Evolutionary conservation across 129 eudicot species (phyloP), one percentile per base, ranked within the genome.

Genomic region (Rutidosis leptorrhynchoides): DNA sequence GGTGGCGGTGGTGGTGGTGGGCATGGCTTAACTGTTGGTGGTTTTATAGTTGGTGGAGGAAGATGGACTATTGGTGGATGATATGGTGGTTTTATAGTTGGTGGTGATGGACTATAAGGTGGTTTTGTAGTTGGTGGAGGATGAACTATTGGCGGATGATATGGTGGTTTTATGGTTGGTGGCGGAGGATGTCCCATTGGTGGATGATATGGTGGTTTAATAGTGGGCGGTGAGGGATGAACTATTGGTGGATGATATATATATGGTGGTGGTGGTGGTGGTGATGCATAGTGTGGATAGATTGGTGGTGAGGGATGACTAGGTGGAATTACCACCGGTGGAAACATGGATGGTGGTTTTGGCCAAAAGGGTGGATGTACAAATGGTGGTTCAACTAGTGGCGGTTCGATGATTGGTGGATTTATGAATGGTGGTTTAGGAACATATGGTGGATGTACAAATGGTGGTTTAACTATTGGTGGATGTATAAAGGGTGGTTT

Each of bases 201-300:
- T 30, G 51, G 51, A 43, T 43, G 51, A 43, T 12, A 16, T 11
- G 48, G 48, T 42, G 48, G 48, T 42, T 42, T 70, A 26, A 28
- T 58, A 23, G 48, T 28, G 17, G 74, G 66, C 28, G 68, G 61
- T 19, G 64, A 67, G 21, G 52, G 54, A 37, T 68, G 12, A 10
- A 12, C 52, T 14, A 40, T 26, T 14, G 59, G 46, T 27, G 69
- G 76, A 52, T 19, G 57, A 9, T 21, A 17, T 46, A 59, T 0
- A 22, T 9, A 32, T 16, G 58, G 58, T 7, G 58, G 28, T 69
- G 65, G 42, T 3, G 74, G 77, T 17, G 77, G 77, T 52, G 72
- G 78, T 56, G 78, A 45, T 57, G 40, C 3, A 0, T 74, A 74
- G 67, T 43, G 58, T 65, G 78, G 78, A 65, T 16, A 64, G 20